These are phyloP conservation scores for Lentithecium fluviatile DNA, from an alignment of 495 filamentous ascomycete genomes.

Conservation along the genomic window DNA sequence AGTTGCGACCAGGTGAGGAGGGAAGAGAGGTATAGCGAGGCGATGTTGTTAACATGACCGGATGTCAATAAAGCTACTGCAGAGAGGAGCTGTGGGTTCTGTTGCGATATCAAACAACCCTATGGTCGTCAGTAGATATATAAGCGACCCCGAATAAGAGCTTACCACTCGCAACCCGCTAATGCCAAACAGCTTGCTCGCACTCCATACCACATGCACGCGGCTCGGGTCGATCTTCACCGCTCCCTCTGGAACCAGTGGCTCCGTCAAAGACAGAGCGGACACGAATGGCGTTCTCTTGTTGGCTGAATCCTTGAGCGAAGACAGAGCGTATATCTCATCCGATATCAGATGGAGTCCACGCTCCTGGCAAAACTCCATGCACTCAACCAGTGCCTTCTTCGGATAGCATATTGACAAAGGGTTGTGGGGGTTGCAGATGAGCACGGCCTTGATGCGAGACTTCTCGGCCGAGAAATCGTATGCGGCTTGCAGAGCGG, in stretches of 20 bases:
- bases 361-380: conserved; percentile 56
- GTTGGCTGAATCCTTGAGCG: background rate
- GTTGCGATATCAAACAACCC: conserved; percentile 31
- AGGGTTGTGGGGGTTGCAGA: conserved; percentile 64
- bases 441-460: conserved; percentile 51
- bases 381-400: conserved; percentile 48
- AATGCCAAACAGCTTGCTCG: conserved; percentile 27
- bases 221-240: conserved; percentile 31
- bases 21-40: conserved; percentile 12
- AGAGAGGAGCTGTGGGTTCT: conserved; percentile 20
- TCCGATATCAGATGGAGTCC: conserved; percentile 61
- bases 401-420: conserved; percentile 57
- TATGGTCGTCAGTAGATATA: background rate
- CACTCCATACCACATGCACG: conserved; percentile 32
- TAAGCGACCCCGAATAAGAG: background rate
- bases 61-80: conserved; percentile 16
- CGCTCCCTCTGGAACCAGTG: conserved; percentile 13
- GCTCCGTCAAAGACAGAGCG: conserved; percentile 30
- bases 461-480: conserved; percentile 20
- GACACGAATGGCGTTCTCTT: conserved; percentile 19
- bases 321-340: conserved; percentile 56
- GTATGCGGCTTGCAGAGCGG: conserved; percentile 27
- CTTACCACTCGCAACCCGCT: conserved; percentile 26
- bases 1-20: conserved; percentile 27
- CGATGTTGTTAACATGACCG: conserved; percentile 9